These are phyloP conservation scores for Phtheirospermum japonicum DNA, from an alignment of 257 asterid genomes.

Conservation along the genomic window DNA sequence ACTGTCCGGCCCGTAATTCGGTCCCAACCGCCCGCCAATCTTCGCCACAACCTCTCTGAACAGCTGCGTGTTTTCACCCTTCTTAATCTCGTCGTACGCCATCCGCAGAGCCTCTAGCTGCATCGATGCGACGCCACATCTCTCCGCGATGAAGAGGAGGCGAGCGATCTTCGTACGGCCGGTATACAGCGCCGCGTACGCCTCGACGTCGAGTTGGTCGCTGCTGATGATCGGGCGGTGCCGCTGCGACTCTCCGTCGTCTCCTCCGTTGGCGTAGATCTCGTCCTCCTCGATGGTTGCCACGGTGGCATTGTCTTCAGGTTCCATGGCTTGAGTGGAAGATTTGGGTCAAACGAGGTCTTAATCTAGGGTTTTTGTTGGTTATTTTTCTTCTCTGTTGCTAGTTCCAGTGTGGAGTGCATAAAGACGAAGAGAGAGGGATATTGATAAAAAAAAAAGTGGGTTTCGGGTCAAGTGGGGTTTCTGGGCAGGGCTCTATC, in stretches of 20 bases:
- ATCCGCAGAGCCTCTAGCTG: conserved; percentile 82
- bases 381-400: conserved; percentile 11
- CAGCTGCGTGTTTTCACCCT: conserved; percentile 86
- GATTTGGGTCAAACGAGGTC: conserved; percentile 20
- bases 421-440: not conserved
- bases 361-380: conserved; percentile 40
- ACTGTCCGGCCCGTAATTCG: conserved; percentile 53
- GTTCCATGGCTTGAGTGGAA: conserved; percentile 46
- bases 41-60: conserved; percentile 73
- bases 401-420: not conserved
- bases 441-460: not conserved
- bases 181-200: conserved; percentile 78
- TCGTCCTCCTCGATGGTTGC: conserved; percentile 58
- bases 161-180: conserved; percentile 88
- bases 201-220: conserved; percentile 90
- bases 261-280: conserved; percentile 59
- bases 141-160: conserved; percentile 69
- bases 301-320: conserved; percentile 53
- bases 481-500: not conserved
- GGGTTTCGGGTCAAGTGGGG: not conserved
- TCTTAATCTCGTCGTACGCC: conserved; percentile 94
- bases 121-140: conserved; percentile 63
- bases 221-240: conserved; percentile 83
- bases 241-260: conserved; percentile 44
- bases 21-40: conserved; percentile 75